Evolutionary conservation across 1,284 basidiomycete genomes (phyloP).

Genomic region (Porogramme epimiltina): DNA sequence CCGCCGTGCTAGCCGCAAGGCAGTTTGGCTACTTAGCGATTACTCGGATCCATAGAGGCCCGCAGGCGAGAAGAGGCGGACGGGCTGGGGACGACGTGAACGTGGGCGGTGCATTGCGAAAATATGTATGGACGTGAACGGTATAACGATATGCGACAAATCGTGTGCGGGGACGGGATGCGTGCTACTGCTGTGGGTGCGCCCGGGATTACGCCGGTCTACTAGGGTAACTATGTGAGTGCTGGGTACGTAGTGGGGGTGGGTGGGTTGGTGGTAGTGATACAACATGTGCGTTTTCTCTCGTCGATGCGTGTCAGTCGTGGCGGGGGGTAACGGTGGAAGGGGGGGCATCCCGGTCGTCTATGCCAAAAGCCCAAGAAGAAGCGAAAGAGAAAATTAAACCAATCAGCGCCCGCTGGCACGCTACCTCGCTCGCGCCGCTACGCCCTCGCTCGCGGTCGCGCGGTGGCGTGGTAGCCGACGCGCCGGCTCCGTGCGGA

Average conservation of each 20-base stretch:
- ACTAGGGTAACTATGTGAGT: no score
- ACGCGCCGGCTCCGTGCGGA: background rate
- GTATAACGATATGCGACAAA: background rate
- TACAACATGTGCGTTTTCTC: background rate
- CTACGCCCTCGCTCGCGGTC: conserved; percentile 15
- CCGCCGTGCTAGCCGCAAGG: no score
- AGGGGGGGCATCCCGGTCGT: no score
- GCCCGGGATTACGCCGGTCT: no score
- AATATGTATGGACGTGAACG: background rate
- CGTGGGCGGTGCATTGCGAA: background rate
- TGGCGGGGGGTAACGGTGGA: background rate
- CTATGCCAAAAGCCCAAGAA: background rate
- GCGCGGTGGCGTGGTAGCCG: conserved; percentile 6
- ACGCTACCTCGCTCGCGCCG: background rate
- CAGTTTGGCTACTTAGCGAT: no score
- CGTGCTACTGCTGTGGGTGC: no score
- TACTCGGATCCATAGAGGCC: no score
- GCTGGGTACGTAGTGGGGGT: no score
- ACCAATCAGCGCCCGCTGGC: background rate
- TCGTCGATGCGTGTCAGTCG: background rate
- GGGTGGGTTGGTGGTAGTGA: background rate
- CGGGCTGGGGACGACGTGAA: no score
- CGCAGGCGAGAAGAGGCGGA: no score
- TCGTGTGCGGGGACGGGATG: background rate
- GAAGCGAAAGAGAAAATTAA: background rate